Percentiles rank a stretch among this genome's conserved stretches.
Conservation (phyloP, 2,329 filamentous ascomycete genomes). For the Penicillium sp. region DNA sequence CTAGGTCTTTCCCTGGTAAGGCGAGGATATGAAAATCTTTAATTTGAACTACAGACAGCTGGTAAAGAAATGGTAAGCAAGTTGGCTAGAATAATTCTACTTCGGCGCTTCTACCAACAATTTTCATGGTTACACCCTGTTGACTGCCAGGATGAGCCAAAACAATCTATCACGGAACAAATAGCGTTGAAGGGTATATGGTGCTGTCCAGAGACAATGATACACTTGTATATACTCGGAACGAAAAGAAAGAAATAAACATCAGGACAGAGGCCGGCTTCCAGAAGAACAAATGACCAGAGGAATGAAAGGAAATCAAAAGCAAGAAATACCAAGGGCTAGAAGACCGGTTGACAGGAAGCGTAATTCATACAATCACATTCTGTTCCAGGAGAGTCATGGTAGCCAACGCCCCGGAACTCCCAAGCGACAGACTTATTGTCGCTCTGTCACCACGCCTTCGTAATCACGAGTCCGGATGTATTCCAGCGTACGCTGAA, state of each 20-base stretch:
- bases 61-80: too few relatives aligned
- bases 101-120: too few relatives aligned
- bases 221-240: slow-evolving; percentile 27
- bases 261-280: slow-evolving; percentile 16
- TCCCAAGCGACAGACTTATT: too few relatives aligned
- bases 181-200: slow-evolving; percentile 17
- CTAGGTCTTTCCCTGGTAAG: too few relatives aligned
- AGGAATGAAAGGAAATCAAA: slow-evolving; percentile 8
- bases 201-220: slow-evolving; percentile 20
- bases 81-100: too few relatives aligned
- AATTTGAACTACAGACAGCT: too few relatives aligned
- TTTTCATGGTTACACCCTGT: too few relatives aligned
- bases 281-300: slow-evolving; percentile 10
- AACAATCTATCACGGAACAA: slow-evolving; percentile 1
- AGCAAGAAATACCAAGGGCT: slow-evolving; percentile 1
- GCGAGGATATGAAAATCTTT: too few relatives aligned
- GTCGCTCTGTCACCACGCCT: slow-evolving; percentile 70
- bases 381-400: too few relatives aligned
- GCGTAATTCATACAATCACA: background rate
- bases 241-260: slow-evolving; percentile 13
- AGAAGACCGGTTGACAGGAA: background rate
- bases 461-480: slow-evolving; percentile 89
- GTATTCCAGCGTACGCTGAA: slow-evolving; percentile 89
- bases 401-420: too few relatives aligned
- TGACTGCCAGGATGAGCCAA: too few relatives aligned